These are phyloP conservation scores for Phytophthora rubi DNA, from an alignment of 352 stramenopile species.

Conservation along the genomic window DNA sequence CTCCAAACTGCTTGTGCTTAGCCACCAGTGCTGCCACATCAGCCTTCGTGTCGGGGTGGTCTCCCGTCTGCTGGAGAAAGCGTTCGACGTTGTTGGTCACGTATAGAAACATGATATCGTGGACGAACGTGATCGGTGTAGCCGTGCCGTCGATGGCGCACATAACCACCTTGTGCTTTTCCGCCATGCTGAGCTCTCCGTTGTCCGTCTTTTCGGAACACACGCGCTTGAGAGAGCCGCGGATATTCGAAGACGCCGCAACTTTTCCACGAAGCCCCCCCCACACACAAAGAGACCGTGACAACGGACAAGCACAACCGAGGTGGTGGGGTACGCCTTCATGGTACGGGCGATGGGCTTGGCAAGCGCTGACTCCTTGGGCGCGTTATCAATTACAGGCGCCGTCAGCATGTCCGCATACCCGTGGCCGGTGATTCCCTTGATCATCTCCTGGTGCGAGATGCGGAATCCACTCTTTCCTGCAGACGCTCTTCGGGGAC, in stretches of 20 bases:
- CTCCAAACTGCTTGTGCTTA: conserved; percentile 54
- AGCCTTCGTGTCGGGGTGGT: conserved; percentile 49
- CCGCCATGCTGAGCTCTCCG: conserved; percentile 49
- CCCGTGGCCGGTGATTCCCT: conserved; percentile 92
- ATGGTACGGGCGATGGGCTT: conserved; percentile 90
- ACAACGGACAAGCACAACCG: conserved; percentile 93
- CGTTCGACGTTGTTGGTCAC: conserved; percentile 64
- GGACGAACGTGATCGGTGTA: conserved; percentile 97
- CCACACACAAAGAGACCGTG: conserved; percentile 95
- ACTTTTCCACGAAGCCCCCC: conserved; percentile 93
- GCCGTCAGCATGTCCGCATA: conserved; percentile 94
- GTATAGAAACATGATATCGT: conserved; percentile 95
- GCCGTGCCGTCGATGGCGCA: conserved; percentile 97
- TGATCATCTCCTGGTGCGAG: conserved; percentile 98
- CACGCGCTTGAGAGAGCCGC: conserved; percentile 50
- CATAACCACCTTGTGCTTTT: conserved; percentile 92
- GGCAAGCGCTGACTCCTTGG: conserved; percentile 92
- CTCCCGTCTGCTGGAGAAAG: conserved; percentile 70
- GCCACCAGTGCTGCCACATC: conserved; percentile 54
- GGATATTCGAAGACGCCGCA: conserved; percentile 56
- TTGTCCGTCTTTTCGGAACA: conserved; percentile 28
- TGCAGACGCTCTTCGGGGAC: too few species aligned
- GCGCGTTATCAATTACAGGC: conserved; percentile 97
- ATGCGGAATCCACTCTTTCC: conserved; percentile 85
- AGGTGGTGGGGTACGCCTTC: conserved; percentile 83